Evolutionary conservation across 805 yeast species (phyloP).

Genomic region (Candida pini): DNA sequence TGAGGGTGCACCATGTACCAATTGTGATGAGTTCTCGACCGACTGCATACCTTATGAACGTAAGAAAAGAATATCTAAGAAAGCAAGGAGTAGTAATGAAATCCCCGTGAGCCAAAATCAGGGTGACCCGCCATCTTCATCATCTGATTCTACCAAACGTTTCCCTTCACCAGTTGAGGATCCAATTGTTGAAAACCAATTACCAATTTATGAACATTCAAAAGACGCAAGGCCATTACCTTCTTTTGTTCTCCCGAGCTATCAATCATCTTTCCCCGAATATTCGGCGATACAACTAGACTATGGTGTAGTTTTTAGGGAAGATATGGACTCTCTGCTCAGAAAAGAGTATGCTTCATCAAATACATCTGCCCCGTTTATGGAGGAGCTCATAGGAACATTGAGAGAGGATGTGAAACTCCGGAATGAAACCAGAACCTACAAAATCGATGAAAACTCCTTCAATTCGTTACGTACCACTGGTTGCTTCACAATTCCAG

Average conservation of each 20-base stretch:
- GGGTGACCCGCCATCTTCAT: neutral
- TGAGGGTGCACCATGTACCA: constrained; percentile 52
- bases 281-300: constrained; percentile 8
- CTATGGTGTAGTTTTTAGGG: constrained; percentile 7
- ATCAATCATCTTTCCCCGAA: constrained; percentile 5
- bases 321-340: constrained; percentile 9
- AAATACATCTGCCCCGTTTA: constrained; percentile 21
- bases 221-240: constrained; percentile 2
- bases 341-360: constrained; percentile 9
- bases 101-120: neutral
- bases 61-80: constrained; percentile 24
- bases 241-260: constrained; percentile 6
- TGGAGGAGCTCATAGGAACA: constrained; percentile 15
- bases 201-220: neutral
- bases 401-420: constrained; percentile 13
- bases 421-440: constrained; percentile 12
- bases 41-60: constrained; percentile 57
- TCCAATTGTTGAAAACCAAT: neutral
- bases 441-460: constrained; percentile 36
- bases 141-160: neutral
- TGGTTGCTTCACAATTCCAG: constrained; percentile 71
- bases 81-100: constrained; percentile 1
- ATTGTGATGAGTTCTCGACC: constrained; percentile 62
- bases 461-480: constrained; percentile 55
- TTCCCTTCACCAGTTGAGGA: neutral